Conservation (phyloP, 2,329 filamentous ascomycete genomes). For the Colletotrichum sp. region DNA sequence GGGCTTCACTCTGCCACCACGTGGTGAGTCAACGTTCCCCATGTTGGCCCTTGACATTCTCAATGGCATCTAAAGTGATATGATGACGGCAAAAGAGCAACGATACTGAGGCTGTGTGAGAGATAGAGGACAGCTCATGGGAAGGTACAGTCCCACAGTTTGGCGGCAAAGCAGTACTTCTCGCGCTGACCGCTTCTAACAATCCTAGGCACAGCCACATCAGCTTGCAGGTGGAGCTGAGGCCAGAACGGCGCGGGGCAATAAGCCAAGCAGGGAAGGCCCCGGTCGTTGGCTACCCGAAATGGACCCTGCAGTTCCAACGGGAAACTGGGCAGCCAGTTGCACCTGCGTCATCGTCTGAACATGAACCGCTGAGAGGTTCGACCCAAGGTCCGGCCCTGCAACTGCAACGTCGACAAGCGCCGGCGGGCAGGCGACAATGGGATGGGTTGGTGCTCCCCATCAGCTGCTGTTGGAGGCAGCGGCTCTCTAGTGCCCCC, state of each 20-base stretch:
- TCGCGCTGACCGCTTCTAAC: background rate
- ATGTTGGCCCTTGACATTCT: background rate
- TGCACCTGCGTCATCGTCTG: constrained; percentile 23
- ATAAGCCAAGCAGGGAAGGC: constrained; percentile 15
- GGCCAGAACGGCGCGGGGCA: background rate
- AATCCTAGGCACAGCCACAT: background rate
- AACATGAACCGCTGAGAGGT: background rate
- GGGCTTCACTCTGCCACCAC: background rate
- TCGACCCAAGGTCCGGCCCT: constrained; percentile 14
- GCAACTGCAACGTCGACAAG: constrained; percentile 10
- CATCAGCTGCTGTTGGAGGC: background rate
- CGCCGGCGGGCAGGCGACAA: background rate
- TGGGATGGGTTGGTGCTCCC: background rate
- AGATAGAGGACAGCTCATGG: background rate
- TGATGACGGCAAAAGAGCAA: background rate
- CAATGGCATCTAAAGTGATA: background rate
- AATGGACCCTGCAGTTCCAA: constrained; percentile 9
- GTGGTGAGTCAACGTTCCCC: background rate
- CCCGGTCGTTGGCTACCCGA: background rate
- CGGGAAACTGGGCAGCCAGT: constrained; percentile 20
- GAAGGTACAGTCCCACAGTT: background rate
- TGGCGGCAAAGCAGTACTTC: background rate
- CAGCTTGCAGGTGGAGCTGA: background rate
- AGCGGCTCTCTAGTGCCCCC: background rate
- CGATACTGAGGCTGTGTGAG: background rate